phyloP scores from a whole-genome alignment of 106 monocot species.

The Dioscorea dumetorum region DNA sequence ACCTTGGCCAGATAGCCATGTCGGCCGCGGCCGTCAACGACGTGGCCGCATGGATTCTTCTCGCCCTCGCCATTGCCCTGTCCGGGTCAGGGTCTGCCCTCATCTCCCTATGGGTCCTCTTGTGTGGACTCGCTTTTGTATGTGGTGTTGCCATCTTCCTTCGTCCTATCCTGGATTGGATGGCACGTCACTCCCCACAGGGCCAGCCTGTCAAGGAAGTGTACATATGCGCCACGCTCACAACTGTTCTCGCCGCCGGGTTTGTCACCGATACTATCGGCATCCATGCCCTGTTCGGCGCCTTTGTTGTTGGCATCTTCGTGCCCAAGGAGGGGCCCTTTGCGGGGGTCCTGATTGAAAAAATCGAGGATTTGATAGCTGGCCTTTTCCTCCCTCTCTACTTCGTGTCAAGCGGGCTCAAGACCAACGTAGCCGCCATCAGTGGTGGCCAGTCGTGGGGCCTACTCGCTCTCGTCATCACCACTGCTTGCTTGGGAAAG shows the following conservation, averaged over 20 bases:
- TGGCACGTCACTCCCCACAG: constrained; percentile 27
- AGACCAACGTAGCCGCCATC: constrained; percentile 58
- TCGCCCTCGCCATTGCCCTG: constrained; percentile 37
- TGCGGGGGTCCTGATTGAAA: constrained; percentile 26
- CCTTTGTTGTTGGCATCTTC: constrained; percentile 30
- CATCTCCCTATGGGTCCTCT: constrained; percentile 36
- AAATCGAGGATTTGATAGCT: constrained; percentile 26
- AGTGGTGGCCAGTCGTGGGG: constrained; percentile 36
- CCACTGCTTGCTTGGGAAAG: constrained; percentile 64
- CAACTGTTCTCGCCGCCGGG: constrained; percentile 22
- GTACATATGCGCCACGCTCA: constrained; percentile 29
- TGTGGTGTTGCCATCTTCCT: constrained; percentile 14
- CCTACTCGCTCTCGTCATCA: constrained; percentile 46
- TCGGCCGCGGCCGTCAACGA: constrained; percentile 36
- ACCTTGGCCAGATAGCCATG: constrained; percentile 39
- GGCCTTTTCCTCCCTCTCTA: constrained; percentile 53
- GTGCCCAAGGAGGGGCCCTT: constrained; percentile 34
- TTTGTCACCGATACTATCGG: constrained; percentile 32
- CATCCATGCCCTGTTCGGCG: constrained; percentile 35
- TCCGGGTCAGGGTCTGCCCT: constrained; percentile 21
- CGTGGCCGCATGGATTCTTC: constrained; percentile 36
- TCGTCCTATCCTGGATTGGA: constrained; percentile 26
- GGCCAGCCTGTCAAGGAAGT: constrained; percentile 42
- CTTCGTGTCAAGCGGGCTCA: constrained; percentile 65
- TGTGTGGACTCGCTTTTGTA: constrained; percentile 21